Percentiles rank a stretch among this genome's conserved stretches.
Evolutionary conservation across 345 rosid genomes (phyloP).

Genomic region (Hibiscus mutabilis): DNA sequence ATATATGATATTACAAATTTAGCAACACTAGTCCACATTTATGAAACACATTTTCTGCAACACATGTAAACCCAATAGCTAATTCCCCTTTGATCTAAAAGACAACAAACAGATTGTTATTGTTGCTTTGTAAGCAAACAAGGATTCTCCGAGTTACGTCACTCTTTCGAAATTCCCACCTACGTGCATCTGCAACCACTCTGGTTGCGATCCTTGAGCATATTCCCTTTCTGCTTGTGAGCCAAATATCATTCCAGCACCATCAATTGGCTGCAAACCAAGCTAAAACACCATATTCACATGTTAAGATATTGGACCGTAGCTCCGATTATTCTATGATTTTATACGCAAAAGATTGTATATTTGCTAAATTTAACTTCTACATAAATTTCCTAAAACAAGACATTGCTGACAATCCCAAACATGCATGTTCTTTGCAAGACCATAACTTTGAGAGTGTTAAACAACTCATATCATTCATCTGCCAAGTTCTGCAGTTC

Average conservation of each 20-base stretch:
- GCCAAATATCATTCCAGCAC: conserved; percentile 46
- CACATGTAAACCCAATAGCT: neutral
- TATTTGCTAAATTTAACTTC: neutral
- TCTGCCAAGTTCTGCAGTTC: too few species aligned
- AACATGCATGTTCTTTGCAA: too few species aligned
- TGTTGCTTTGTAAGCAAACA: neutral
- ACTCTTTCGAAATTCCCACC: conserved; percentile 4
- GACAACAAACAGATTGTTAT: neutral
- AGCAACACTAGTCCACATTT: neutral
- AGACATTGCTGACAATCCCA: neutral
- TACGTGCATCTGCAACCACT: conserved; percentile 58
- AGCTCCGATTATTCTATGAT: neutral
- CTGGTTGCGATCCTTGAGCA: conserved; percentile 44
- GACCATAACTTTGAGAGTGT: too few species aligned
- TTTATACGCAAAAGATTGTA: neutral
- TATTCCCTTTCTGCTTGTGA: conserved; percentile 54
- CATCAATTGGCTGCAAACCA: conserved; percentile 15
- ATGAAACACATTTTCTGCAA: conserved; percentile 2
- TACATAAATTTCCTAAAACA: too few species aligned
- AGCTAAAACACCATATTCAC: conserved; percentile 28
- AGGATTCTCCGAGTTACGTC: neutral
- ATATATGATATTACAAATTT: neutral
- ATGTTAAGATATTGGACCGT: neutral
- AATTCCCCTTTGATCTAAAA: neutral
- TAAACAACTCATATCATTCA: too few species aligned